Conservation (phyloP, 768 basidiomycete genomes). For the Hemileccinum rubropunctum region DNA sequence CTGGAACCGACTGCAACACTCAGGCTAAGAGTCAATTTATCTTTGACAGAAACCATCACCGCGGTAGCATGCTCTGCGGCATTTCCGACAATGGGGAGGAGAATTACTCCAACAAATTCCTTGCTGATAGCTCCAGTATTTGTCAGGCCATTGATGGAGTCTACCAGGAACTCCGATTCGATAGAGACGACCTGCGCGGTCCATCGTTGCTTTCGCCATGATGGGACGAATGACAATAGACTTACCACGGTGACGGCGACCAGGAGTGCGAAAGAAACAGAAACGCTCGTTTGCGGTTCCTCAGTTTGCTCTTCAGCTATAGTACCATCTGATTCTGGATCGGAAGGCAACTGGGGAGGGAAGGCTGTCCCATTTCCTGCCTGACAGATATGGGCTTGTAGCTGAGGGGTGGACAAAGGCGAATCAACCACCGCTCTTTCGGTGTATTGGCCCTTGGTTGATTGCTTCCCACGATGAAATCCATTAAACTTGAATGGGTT, state of each 20-base stretch:
- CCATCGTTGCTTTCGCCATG: not conserved
- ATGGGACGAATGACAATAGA: constrained; percentile 2
- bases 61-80: constrained; percentile 92
- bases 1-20: constrained; percentile 88
- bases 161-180: constrained; percentile 68
- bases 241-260: constrained; percentile 60
- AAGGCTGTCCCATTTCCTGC: not conserved
- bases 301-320: constrained; percentile 31
- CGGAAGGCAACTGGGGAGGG: not conserved
- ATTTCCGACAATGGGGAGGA: constrained; percentile 91
- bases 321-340: constrained; percentile 10
- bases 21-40: constrained; percentile 82
- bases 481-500: constrained; percentile 34
- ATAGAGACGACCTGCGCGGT: constrained; percentile 46
- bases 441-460: not conserved
- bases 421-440: not conserved
- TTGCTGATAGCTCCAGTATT: constrained; percentile 51
- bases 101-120: constrained; percentile 83
- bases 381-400: not conserved
- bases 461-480: constrained; percentile 12
- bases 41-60: constrained; percentile 87
- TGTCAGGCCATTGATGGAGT: constrained; percentile 77
- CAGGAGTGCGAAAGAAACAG: constrained; percentile 52
- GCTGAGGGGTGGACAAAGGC: constrained; percentile 5
- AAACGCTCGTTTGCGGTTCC: constrained; percentile 52